Evolutionary conservation across 2,329 filamentous ascomycete genomes (phyloP).

Genomic region (Aspergillus nomiae): DNA sequence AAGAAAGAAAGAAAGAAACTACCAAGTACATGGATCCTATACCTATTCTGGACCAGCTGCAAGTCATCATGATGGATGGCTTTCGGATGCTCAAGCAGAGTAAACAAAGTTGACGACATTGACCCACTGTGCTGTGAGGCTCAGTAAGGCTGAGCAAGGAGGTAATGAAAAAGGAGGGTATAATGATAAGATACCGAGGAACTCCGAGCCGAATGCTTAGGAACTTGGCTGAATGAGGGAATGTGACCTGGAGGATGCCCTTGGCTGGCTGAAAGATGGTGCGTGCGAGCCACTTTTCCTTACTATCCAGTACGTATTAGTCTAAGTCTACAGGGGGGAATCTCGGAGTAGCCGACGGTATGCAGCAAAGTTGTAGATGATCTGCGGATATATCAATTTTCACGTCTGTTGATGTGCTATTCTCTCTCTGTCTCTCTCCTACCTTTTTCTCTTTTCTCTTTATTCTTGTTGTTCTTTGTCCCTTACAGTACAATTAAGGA

Average conservation of each 20-base stretch:
- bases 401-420: not conserved
- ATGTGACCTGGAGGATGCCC: not conserved
- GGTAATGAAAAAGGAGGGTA: not conserved
- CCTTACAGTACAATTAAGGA: not conserved
- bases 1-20: not conserved
- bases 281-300: not conserved
- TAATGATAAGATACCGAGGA: not conserved
- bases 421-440: not conserved
- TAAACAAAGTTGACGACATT: not conserved
- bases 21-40: not conserved
- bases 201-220: not conserved
- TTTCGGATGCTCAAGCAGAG: not conserved
- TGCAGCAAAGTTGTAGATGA: not conserved
- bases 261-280: slow-evolving; percentile 1
- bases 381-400: not conserved
- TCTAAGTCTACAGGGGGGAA: not conserved
- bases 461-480: not conserved
- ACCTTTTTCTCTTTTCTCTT: not conserved
- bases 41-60: not conserved
- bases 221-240: not conserved
- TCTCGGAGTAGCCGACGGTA: slow-evolving; percentile 2
- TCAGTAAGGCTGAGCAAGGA: not conserved
- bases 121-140: not conserved
- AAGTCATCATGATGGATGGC: not conserved
- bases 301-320: not conserved